A percentile compares a stretch with the other conserved stretches of the same genome.
Conservation (phyloP, 345 rosid species). For the Eucalyptus erythrocorys region DNA sequence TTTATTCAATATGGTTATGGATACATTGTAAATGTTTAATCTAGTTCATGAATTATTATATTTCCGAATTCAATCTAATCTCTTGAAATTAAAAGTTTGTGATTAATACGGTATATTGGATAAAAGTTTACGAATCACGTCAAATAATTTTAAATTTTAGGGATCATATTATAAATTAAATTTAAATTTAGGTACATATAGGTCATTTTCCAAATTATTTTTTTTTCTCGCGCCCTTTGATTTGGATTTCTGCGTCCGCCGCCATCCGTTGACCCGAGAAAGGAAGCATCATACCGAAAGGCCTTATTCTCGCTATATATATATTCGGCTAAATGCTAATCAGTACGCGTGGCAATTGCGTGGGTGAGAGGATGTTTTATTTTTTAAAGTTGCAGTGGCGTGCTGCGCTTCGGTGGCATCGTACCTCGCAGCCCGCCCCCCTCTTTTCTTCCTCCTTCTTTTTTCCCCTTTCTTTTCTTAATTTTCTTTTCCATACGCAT, state of each 20-base stretch:
- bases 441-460: neutral
- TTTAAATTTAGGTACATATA: too few relatives aligned
- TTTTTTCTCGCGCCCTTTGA: neutral
- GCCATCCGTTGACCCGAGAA: neutral
- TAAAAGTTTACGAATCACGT: too few relatives aligned
- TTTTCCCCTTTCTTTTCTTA: neutral
- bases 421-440: neutral
- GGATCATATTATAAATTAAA: too few relatives aligned
- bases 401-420: neutral
- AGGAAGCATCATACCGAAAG: neutral
- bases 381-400: neutral
- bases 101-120: rapidly evolving
- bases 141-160: too few relatives aligned
- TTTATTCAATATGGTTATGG: too few relatives aligned
- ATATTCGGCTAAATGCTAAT: neutral
- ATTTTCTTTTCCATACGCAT: neutral
- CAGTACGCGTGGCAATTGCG: neutral
- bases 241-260: neutral
- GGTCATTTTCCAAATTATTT: neutral
- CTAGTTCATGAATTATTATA: too few relatives aligned
- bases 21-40: too few relatives aligned
- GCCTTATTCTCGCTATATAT: neutral
- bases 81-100: rapidly evolving
- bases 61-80: too few relatives aligned
- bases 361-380: neutral